Evolutionary conservation across 1,139 yeast genomes (phyloP).

Genomic region (Protomyces arabidopsidicola): DNA sequence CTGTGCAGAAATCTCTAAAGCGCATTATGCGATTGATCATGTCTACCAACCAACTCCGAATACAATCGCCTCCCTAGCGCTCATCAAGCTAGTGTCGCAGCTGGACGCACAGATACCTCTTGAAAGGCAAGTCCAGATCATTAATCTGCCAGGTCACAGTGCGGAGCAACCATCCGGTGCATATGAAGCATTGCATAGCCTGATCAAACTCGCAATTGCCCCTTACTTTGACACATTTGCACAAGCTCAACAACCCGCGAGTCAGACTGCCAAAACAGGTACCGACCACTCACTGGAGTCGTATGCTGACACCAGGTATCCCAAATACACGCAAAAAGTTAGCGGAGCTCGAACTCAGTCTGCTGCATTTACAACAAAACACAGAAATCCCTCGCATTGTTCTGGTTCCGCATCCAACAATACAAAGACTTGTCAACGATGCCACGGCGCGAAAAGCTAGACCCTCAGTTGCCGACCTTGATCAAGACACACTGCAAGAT

Average conservation of each 20-base stretch:
- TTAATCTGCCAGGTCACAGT: constrained; percentile 20
- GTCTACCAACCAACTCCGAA: constrained; percentile 1
- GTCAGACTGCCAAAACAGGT: constrained; percentile 5
- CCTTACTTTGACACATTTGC: constrained; percentile 50
- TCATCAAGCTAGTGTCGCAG: constrained; percentile 14
- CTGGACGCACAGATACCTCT: constrained; percentile 6
- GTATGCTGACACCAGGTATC: constrained; percentile 18
- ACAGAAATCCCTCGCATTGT: constrained; percentile 64
- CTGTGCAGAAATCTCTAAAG: neutral
- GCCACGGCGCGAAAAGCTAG: constrained; percentile 37
- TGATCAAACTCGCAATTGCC: constrained; percentile 54
- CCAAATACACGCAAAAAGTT: constrained; percentile 55
- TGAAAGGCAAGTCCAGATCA: constrained; percentile 25
- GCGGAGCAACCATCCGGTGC: constrained; percentile 35
- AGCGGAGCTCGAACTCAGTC: constrained; percentile 61
- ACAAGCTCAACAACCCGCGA: constrained; percentile 24
- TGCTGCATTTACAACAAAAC: constrained; percentile 64
- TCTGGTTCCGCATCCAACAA: constrained; percentile 51
- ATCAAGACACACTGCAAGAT: constrained; percentile 45
- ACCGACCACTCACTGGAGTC: neutral
- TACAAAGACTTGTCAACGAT: constrained; percentile 44
- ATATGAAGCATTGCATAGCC: constrained; percentile 55
- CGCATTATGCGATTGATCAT: constrained; percentile 1
- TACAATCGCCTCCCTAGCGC: constrained; percentile 24
- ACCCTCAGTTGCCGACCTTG: constrained; percentile 39